Evolutionary conservation across 2,329 filamentous ascomycete genomes (phyloP).

Genomic region (Diplodia corticola): DNA sequence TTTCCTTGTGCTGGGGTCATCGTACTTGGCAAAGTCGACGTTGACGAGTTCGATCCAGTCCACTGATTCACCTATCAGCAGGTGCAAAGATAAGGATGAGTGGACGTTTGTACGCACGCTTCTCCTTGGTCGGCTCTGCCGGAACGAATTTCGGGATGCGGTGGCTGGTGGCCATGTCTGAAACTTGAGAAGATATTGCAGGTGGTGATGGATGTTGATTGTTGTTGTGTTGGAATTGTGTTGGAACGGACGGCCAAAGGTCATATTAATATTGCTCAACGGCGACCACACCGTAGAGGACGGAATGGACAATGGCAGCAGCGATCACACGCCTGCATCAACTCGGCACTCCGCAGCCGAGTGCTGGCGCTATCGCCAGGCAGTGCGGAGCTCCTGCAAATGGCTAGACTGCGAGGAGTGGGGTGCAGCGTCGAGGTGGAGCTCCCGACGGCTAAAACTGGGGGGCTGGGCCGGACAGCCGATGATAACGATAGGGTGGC

Average conservation of each 20-base stretch:
- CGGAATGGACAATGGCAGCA: not conserved
- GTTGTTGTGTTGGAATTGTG: not conserved
- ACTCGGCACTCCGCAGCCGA: not conserved
- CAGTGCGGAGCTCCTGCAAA: not conserved
- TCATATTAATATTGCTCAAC: too few species aligned
- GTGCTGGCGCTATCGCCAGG: not conserved
- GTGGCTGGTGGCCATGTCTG: not conserved
- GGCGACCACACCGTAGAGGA: not conserved
- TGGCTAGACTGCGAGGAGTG: not conserved
- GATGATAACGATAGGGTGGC: not conserved
- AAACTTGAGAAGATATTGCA: too few species aligned
- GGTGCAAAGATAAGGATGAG: not conserved
- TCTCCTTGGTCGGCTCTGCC: not conserved
- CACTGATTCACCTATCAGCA: not conserved
- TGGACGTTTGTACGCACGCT: not conserved
- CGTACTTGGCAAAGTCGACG: conserved; percentile 5
- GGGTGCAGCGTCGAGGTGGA: not conserved
- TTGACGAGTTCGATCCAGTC: conserved; percentile 10
- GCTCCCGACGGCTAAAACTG: not conserved
- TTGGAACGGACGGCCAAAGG: too few species aligned
- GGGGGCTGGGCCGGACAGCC: not conserved
- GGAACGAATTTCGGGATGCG: not conserved
- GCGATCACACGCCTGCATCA: not conserved
- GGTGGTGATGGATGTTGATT: not conserved
- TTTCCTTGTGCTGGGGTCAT: not conserved